Evolutionary conservation across 169 alveolate genomes (phyloP).

Genomic region (Babesia divergens): DNA sequence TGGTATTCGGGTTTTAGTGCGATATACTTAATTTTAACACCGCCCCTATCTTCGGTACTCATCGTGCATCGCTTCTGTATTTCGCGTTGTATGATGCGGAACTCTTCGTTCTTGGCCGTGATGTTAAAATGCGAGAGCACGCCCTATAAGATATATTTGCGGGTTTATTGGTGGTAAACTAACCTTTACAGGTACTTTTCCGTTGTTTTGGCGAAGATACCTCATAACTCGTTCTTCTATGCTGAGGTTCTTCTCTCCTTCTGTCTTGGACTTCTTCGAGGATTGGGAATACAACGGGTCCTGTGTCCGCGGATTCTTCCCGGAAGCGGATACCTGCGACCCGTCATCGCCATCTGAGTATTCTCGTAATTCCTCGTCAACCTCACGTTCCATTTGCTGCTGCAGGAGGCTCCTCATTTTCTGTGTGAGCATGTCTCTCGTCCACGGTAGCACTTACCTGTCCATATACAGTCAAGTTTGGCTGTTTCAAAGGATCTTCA

Average conservation of each 20-base stretch:
- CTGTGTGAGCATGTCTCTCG: background rate
- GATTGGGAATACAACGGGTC: conserved; percentile 19
- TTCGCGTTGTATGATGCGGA: conserved; percentile 38
- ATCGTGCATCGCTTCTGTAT: conserved; percentile 49
- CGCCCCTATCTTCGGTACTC: conserved; percentile 43
- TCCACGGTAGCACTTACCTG: conserved; percentile 20
- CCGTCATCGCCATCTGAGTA: conserved; percentile 60
- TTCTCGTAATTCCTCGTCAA: conserved; percentile 57
- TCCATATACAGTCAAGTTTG: conserved; percentile 43
- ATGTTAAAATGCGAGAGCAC: conserved; percentile 58
- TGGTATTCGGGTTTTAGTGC: conserved; percentile 29
- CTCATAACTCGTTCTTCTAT: conserved; percentile 38
- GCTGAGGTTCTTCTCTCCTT: background rate
- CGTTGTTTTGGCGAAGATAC: conserved; percentile 42
- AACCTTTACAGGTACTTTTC: conserved; percentile 59
- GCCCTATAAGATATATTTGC: background rate
- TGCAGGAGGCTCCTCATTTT: conserved; percentile 40
- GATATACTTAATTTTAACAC: conserved; percentile 46
- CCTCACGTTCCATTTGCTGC: conserved; percentile 59
- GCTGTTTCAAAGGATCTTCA: conserved; percentile 42
- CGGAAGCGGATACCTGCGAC: conserved; percentile 51
- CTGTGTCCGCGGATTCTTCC: conserved; percentile 7
- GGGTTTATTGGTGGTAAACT: background rate
- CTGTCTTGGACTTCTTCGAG: conserved; percentile 9
- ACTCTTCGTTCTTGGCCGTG: conserved; percentile 58